Base-by-base conservation (phyloP, 805 yeast genomes). In the Wickerhamomyces subpelliculosus region DNA sequence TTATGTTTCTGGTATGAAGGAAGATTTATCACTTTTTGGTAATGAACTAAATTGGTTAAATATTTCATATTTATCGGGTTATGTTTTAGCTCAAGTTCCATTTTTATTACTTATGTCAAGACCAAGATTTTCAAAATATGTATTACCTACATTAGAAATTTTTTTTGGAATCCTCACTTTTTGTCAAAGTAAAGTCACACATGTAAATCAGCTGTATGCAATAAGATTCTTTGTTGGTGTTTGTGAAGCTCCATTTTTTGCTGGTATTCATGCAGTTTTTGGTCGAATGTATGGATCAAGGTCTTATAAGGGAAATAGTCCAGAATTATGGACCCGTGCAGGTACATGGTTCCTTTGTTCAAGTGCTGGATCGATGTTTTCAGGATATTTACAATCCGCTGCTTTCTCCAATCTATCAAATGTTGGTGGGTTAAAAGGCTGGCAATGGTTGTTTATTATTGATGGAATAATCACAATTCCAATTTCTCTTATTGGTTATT, bases 181-280 rank as follows among this genome's bases (percentile, higher is more conserved):
- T 8, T 67, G 67, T 23, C 61, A 67, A 14, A 74, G 66, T 42
- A 64, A 60, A 40, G 73, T 65, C 35, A 62, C 61, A 21, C 64
- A 58, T 28, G 73, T 68, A 4, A 50, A 61, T 5, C 72, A 71
- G 35, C 61, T 81, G 31, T 70, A 75, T 53, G 84, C 71, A 1
- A 53, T 76, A 27, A 60, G 90, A 32, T 80, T 80, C 49, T 65
- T 80, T 34, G 69, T 80, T 35, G 88, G 87, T 11, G 27, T 43
- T 2, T 73, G 75, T 50, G 89, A 82, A 58, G 75, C 80, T 1
- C 73, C 78, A 12, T 67, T 66, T 44, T 66, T 74, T 58, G 76
- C 84, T n/a, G 76, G 75, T 14, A 65, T 72, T 44, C 79, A 75
- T 47, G 75, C 72, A 45, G 55, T 74, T 32, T 64, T 70, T 44